These are phyloP conservation scores for Piloderma croceum DNA, from an alignment of 768 basidiomycete genomes.

Conservation along the genomic window DNA sequence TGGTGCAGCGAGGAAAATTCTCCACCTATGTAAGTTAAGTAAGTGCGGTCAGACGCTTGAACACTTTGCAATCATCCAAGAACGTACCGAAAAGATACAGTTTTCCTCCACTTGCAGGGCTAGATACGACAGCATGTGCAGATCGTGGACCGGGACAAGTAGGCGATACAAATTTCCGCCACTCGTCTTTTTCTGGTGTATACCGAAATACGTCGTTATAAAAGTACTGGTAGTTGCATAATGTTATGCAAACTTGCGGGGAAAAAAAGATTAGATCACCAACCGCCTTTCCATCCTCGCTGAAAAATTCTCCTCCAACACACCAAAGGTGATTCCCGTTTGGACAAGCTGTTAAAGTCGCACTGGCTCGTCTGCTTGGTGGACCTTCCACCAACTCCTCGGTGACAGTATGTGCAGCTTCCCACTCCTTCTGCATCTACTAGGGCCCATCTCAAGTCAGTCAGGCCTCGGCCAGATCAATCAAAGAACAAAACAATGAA, in stretches of 20 bases:
- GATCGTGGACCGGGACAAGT: conserved; percentile 85
- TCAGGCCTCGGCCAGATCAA: conserved; percentile 3
- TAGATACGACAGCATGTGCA: conserved; percentile 76
- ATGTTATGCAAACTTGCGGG: background rate
- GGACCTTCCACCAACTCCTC: conserved; percentile 83
- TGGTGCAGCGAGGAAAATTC: conserved; percentile 84
- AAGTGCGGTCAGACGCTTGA: conserved; percentile 1
- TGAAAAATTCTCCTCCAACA: conserved; percentile 84
- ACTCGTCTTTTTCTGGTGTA: conserved; percentile 87
- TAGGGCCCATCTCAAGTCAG: conserved; percentile 16
- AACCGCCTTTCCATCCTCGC: conserved; percentile 78
- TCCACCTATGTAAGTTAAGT: conserved; percentile 45
- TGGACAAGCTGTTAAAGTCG: conserved; percentile 75
- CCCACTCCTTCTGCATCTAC: conserved; percentile 83
- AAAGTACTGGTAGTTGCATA: conserved; percentile 49
- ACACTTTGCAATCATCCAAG: background rate
- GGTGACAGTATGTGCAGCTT: conserved; percentile 72
- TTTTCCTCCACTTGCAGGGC: conserved; percentile 78
- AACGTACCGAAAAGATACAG: conserved; percentile 70
- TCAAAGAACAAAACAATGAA: conserved; percentile 22
- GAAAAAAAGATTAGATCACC: conserved; percentile 9
- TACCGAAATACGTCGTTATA: conserved; percentile 88
- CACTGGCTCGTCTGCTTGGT: conserved; percentile 78
- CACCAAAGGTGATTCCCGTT: conserved; percentile 78
- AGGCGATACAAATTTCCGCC: conserved; percentile 79